Base-by-base conservation (phyloP, 106 monocot species). In the Apostasia ramifera region DNA sequence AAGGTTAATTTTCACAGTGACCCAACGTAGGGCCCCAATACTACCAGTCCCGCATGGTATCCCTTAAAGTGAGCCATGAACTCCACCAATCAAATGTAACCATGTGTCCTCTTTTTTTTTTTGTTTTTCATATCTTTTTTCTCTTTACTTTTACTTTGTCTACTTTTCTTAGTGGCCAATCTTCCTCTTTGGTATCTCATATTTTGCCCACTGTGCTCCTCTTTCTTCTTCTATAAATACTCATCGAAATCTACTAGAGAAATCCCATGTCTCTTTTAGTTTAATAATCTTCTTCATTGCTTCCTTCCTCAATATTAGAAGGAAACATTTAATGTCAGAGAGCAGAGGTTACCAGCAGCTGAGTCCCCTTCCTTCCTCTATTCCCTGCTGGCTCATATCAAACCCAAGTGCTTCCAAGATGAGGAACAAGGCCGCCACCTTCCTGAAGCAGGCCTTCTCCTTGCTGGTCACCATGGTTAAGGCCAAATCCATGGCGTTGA, bases 391-490 rank as follows among this genome's bases (percentile, higher is more conserved):
- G 8, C 2, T 53, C 4, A 2, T 5, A 7, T 40, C 54, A 12
- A 44, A 46, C 42, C 53, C 54, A 13, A 14, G 61, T 6, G 67
- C 41, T 58, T 52, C 53, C 40, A 78, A 55, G 65, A 84, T 83
- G 87, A 88, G 70, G 84, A 75, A 54, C 73, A 81, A 77, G 71
- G 81, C 88, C 15, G 76, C 88, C n/a, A 55, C 66, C 7, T 77
- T 83, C 74, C 11, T 87, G 66, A 87, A 87, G 74, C 62, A 83
- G 39, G 15, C 82, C 11, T 69, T 84, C 71, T 76, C 88, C 0
- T 71, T 78, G 14, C 49, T 90, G 1, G 69, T 49, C 6, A 43
- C 75, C n/a, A 61, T 83, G 49, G 78, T 81, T 51, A 90, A 83
- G 82, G 76, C 79, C 42, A 90, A 80, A 70, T 62, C 89, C 5